Base-by-base conservation (phyloP, 176 grass and related monocot species). In the Secale cereale region DNA sequence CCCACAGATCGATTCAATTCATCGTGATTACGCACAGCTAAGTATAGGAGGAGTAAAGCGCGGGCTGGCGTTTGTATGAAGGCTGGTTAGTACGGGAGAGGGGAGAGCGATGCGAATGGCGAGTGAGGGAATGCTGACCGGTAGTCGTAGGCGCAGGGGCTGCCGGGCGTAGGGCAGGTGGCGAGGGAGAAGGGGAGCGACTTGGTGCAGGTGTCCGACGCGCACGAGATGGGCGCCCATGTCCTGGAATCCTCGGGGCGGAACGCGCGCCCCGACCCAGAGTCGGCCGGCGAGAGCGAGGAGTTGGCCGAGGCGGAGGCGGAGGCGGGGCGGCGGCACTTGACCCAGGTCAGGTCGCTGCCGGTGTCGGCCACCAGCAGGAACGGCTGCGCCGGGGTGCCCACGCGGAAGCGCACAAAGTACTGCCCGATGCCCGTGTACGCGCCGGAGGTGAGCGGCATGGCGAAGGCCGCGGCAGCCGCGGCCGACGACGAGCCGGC, bases 281-380 rank as follows among this genome's bases (percentile, higher is more conserved):
- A 11, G 46, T 52, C 7, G 19, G 45, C 16, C 8, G 69, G 17
- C 20, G 80, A 46, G 48, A 59, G 22, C 8, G 83, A 61, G 9
- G 57, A 50, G 54, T 61, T 13, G 59, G 13, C 22, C 11, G 20
- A 2, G 50, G 12, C 20, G 14, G 19, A 3, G 50, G 37, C 1
- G 40, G 40, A 6, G 4, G 32, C 15, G 40, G 25, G 22, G 80
- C 57, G 33, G 29, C 26, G 84, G 86, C 97, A 99, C 75, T 99
- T 99, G 70, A 92, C 92, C 97, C 97, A 99, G 61, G 97, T 99
- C 17, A 99, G 97, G 89, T 99, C 97, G 86, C 97, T 99, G 32
- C 97, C 97, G 28, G 97, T 99, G 84, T 99, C 97, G 33, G 92
- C 86, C 25, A 99, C 91, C 28, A 99, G 84, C 32, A 91, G 63